Evolutionary conservation across 371 early-diverging fungal species (phyloP), one percentile per base, ranked within the genome.

Genomic region (Apophysomyces sp.): DNA sequence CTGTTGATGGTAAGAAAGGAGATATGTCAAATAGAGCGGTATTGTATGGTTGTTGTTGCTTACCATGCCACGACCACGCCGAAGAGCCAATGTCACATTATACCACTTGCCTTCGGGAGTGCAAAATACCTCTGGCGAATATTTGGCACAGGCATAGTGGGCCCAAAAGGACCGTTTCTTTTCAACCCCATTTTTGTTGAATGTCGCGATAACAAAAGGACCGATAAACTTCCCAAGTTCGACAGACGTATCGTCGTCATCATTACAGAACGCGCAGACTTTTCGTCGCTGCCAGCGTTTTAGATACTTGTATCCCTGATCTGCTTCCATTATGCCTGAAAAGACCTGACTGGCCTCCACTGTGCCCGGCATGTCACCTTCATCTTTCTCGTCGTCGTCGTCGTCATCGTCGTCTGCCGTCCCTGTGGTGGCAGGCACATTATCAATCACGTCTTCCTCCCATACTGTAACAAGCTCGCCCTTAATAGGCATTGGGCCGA

Each of bases 121-220:
- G 41, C 86, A 85, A 29, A 89, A 82, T 1, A 95, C 94, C 68
- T 94, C 94, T 7, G 95, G 95, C 0, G 94, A 90, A 69, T 85
- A 92, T 24, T 86, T 69, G 2, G 95, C 96, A 64, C 95, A 96
- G 0, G 87, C 80, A 56, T 90, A 85, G 67, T 96, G 96, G 2
- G 88, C 89, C 96, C 95, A 95, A 61, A 94, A 92, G 0, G 79
- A 71, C 16, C 80, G 73, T 56, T 78, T 79, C 36, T 82, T 87
- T 34, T 78, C 76, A 16, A 74, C 71, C 2, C 88, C 86, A 29
- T 73, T 74, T 26, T 71, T 73, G 28, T 73, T 77, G 21, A 65
- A 67, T 0, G 72, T 73, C 9, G 72, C 68, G 57, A 77, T 81
- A 3, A 78, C 60, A 53, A 84, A 80, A 0, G 87, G 88, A 1